Evolutionary conservation across 192 early-diverging fungal species (phyloP), one percentile per base, ranked within the genome.

Genomic region (Coemansia sp.): DNA sequence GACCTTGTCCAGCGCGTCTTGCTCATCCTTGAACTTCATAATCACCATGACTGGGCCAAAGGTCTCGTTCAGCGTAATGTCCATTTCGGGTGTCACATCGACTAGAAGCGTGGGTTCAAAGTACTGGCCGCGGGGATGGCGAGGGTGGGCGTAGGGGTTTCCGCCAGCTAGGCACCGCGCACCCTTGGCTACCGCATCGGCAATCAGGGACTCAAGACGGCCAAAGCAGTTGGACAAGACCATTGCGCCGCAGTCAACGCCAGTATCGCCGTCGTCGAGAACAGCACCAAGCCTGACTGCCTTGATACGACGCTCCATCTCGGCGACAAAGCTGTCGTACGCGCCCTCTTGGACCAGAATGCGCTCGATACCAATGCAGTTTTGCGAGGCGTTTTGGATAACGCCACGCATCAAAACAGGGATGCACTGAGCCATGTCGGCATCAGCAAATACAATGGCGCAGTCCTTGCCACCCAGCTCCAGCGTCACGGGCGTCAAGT

Each of bases 381-480:
- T 95, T 64, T 95, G 93, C 11, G 92, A 92, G 53, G 86, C 84
- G 68, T 95, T 93, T 61, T 93, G 92, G 74, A 95, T 87, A 3
- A 90, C 88, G 26, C 89, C 87, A 64, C 93, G 88, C 88, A 95
- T 88, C 53, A 86, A 62, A 21, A 91, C 83, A 1, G 89, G 85
- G 24, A 90, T 56, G 35, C 88, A 81, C 38, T 91, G 86, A 15
- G 56, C 46, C 57, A 91, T 65, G 64, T 91, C 86, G 8, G 84
- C 77, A 63, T 93, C 91, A 41, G 84, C 83, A 60, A 90, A 87
- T 8, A 93, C 74, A 52, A 95, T 87, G 24, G 90, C 90, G 39
- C 87, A 86, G 81, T 95, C 93, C 78, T 95, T 95, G 33, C 93
- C 93, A 22, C 93, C 93, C 15, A 95, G 80, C 74, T 95, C 93